Evolutionary conservation across 805 yeast species (phyloP).

Genomic region (Schizosaccharomyces lindneri): DNA sequence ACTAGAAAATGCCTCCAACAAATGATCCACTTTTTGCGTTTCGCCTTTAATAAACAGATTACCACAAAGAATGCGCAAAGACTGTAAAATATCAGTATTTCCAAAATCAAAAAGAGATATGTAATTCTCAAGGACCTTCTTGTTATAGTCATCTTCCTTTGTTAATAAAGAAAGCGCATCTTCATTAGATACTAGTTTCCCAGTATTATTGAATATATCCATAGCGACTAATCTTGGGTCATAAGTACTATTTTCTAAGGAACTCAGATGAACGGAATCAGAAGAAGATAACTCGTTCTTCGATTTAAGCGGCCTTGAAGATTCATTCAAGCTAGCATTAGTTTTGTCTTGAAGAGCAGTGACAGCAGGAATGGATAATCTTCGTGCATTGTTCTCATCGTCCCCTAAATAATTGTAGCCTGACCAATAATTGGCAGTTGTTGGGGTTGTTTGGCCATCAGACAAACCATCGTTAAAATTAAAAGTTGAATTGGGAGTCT

Average conservation of each 20-base stretch:
- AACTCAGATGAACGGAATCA: neutral
- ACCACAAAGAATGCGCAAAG: slow-evolving; percentile 37
- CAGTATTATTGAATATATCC: neutral
- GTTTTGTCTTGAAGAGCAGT: too few species aligned
- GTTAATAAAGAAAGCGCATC: slow-evolving; percentile 3
- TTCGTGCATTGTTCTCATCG: too few species aligned
- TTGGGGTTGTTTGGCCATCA: too few species aligned
- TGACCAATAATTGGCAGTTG: too few species aligned
- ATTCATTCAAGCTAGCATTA: too few species aligned
- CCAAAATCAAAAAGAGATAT: slow-evolving; percentile 20
- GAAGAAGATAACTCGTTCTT: too few species aligned
- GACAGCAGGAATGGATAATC: too few species aligned
- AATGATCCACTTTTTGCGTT: slow-evolving; percentile 54
- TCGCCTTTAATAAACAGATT: slow-evolving; percentile 58
- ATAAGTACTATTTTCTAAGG: neutral
- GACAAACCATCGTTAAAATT: too few species aligned
- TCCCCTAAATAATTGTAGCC: too few species aligned
- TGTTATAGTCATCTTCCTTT: neutral
- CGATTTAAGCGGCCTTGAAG: too few species aligned
- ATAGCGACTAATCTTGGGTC: neutral
- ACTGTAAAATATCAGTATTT: slow-evolving; percentile 26
- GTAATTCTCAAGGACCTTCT: slow-evolving; percentile 8
- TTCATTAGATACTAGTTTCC: slow-evolving; percentile 1
- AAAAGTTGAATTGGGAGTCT: too few species aligned
- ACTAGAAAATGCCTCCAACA: slow-evolving; percentile 40